These are phyloP conservation scores for Tricholoma hemisulphureum DNA, from an alignment of 768 basidiomycete genomes.

Conservation along the genomic window DNA sequence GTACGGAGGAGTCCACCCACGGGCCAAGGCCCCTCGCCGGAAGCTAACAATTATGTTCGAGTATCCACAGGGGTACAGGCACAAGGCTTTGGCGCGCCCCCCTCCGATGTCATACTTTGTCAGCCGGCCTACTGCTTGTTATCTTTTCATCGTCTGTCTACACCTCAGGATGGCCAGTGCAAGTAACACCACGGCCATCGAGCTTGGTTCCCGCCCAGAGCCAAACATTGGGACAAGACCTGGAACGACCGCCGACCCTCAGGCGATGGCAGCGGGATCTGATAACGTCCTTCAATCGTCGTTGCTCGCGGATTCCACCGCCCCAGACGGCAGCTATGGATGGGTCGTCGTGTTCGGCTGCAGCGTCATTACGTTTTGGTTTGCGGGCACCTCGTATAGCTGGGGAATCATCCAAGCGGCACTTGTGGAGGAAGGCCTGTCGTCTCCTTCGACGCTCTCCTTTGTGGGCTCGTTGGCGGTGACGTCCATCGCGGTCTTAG, in stretches of 20 bases:
- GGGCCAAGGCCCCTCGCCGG: too few relatives aligned
- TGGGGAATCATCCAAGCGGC: not conserved
- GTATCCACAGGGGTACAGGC: too few relatives aligned
- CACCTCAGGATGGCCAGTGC: not conserved
- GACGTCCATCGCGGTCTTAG: not conserved
- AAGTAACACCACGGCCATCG: not conserved
- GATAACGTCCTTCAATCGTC: not conserved
- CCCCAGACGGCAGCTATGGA: not conserved
- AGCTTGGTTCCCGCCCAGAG: not conserved
- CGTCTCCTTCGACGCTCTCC: not conserved
- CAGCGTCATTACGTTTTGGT: not conserved
- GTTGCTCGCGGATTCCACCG: not conserved
- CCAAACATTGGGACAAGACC: not conserved
- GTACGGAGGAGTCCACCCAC: too few relatives aligned
- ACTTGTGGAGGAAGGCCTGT: not conserved
- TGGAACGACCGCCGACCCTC: not conserved
- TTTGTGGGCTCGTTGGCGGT: not conserved
- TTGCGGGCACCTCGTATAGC: not conserved
- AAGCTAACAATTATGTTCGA: too few relatives aligned
- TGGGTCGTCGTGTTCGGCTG: not conserved
- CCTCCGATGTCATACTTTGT: too few relatives aligned
- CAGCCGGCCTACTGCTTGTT: not conserved
- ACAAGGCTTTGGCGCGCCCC: too few relatives aligned
- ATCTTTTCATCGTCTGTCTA: not conserved
- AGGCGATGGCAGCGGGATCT: too few relatives aligned